These are phyloP conservation scores for Claviceps cyperi DNA, from an alignment of 2,329 filamentous ascomycete species.

Conservation along the genomic window DNA sequence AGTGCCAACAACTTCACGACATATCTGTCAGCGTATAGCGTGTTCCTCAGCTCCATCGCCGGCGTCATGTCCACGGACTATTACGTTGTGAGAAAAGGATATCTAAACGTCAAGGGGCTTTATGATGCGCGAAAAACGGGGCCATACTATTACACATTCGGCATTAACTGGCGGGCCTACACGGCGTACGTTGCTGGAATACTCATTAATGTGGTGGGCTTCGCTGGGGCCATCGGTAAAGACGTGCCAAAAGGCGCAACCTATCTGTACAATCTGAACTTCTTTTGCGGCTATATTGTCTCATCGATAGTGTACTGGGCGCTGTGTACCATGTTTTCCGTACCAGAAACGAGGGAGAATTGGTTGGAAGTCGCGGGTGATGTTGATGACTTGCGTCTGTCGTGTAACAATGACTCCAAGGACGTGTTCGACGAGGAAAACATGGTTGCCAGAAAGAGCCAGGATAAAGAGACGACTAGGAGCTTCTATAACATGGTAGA, in stretches of 20 bases:
- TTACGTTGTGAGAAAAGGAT: slow-evolving; percentile 71
- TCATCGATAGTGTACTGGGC: slow-evolving; percentile 51
- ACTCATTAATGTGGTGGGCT: slow-evolving; percentile 81
- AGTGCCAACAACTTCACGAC: slow-evolving; percentile 74
- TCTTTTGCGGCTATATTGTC: slow-evolving; percentile 71
- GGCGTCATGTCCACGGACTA: slow-evolving; percentile 87
- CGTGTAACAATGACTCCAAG: slow-evolving; percentile 28
- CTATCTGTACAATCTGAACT: slow-evolving; percentile 85
- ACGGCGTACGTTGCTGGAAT: slow-evolving; percentile 71
- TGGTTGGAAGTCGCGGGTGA: slow-evolving; percentile 68
- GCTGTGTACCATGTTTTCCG: slow-evolving; percentile 53
- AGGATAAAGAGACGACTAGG: slow-evolving; percentile 1
- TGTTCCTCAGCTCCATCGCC: slow-evolving; percentile 86
- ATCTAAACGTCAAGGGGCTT: slow-evolving; percentile 61
- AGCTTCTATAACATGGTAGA: not conserved
- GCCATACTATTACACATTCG: slow-evolving; percentile 60
- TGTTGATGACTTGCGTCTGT: slow-evolving; percentile 37
- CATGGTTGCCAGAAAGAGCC: not conserved
- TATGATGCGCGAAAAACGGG: slow-evolving; percentile 55
- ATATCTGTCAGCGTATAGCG: slow-evolving; percentile 81
- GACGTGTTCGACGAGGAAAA: slow-evolving; percentile 26
- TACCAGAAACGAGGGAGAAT: slow-evolving; percentile 57
- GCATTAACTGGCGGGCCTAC: slow-evolving; percentile 75
- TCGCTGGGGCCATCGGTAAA: slow-evolving; percentile 63
- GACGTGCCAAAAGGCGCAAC: slow-evolving; percentile 62